Base-by-base conservation (phyloP, 805 yeast genomes). In the Metschnikowia hibisci region DNA sequence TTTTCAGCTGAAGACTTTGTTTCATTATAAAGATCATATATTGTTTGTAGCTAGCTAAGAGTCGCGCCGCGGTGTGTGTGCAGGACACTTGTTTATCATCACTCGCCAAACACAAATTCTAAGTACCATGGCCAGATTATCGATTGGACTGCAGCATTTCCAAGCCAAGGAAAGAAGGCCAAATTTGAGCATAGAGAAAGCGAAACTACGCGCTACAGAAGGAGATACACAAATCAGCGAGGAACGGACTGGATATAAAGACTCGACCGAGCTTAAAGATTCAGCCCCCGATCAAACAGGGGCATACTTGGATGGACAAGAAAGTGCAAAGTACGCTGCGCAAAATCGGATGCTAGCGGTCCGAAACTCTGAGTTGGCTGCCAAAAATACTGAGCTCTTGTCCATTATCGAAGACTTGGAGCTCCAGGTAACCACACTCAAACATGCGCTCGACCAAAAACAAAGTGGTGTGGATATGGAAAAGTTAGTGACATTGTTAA, bases 331-430 rank as follows among this genome's bases (percentile, higher is more conserved):
- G 35, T 72, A 66, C 41, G 38, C 58, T 5, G 57, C 56, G n/a
- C 82, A 78, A 53, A 84, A 84, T 59, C 69, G 68, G 41, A 72
- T 75, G n/a, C 60, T 84, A 22, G 87, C 87, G 1, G 77, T 71
- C 47, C 76, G 73, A 39, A 82, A 80, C 56, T 73, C 83, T 3
- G 57, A 69, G 16, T 63, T 82, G 56, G 66, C 74, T 69, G 57
- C 71, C 30, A 76, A 69, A 49, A 65, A 83, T 20, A 60, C 73
- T 4, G 78, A 73, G 23, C 58, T 84, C 57, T 87, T 82, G 57
- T 56, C 62, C 10, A 74, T 69, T 45, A 57, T 81, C 18, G 64
- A 71, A 16, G 77, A 73, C 14, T 57, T 80, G 51, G 69, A 73
- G 11, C 72, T 69, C 45, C 82, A 79, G 48, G 80, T 79, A 50